Base-by-base conservation (phyloP, 2,329 filamentous ascomycete species). In the Didymella lethalis region DNA sequence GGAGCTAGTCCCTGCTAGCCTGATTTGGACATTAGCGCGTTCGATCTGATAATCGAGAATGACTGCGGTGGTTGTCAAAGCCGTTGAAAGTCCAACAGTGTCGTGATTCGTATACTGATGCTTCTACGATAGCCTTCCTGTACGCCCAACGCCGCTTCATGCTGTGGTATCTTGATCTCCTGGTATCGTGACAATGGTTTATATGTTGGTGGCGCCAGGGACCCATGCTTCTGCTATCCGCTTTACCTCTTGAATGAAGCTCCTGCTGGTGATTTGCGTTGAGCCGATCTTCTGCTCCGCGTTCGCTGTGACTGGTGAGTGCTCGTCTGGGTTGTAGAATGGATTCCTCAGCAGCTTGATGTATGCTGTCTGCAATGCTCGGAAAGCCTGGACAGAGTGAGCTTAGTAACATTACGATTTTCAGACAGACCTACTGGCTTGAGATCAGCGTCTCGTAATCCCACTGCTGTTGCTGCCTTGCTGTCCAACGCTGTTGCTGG, bases 291-390 rank as follows among this genome's bases (percentile, higher is more conserved):
- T 74, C 40, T 78, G 69, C 43, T 80, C 75, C 34, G 78, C 77
- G 46, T 79, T 79, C 48, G 82, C 81, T 46, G 77, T 75, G 34
- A 81, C 85, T 48, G 90, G 90, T 63, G 85, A 85, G 76, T 93
- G 88, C 69, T 94, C 90, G 73, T 97, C 93, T 10, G 94, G 94
- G 46, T 90, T 88, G 77, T 93, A 98, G 78, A 99, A 99, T 0
- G 94, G 94, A 72, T 99, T 98, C 78, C 97, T 90, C 65, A 98
- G 80, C 50, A 99, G 81, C 62, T 87, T 83, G 57, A 98, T 90
- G 71, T 97, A 99, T 29, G 94, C 93, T n/a, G 86, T 89, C 80
- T 98, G 95, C 79, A 99, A 86, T 28, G 93, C 93, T 74, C 90
- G 87, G 74, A 99, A 99, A 26, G 95, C 87, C 88, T 90, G 36